Evolutionary conservation across 441 rosid species (phyloP).

Genomic region (Erysimum cheiri): DNA sequence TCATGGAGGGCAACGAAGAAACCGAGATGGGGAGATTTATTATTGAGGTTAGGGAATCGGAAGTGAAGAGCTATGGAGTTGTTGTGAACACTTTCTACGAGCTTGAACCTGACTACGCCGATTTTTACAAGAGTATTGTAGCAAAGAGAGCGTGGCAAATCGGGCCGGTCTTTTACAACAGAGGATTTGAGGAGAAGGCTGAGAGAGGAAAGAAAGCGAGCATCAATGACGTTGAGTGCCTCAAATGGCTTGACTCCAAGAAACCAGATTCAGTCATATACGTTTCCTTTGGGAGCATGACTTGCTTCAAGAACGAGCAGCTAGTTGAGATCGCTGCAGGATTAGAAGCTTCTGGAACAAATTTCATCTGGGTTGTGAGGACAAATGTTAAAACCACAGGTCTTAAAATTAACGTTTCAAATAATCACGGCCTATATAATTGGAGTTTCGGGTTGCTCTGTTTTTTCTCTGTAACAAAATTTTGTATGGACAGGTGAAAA

Average conservation of each 20-base stretch:
- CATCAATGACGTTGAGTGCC: slow-evolving; percentile 47
- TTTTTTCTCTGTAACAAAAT: slow-evolving; percentile 42
- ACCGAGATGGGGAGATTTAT: too few species aligned
- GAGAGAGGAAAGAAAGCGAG: slow-evolving; percentile 51
- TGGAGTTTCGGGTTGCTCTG: slow-evolving; percentile 23
- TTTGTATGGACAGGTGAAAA: slow-evolving; percentile 49
- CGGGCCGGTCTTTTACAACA: slow-evolving; percentile 54
- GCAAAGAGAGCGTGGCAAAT: slow-evolving; percentile 48
- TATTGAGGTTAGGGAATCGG: slow-evolving; percentile 21
- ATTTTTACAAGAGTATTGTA: slow-evolving; percentile 47
- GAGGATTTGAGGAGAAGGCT: slow-evolving; percentile 42
- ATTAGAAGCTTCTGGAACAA: slow-evolving; percentile 46
- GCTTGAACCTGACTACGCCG: slow-evolving; percentile 54
- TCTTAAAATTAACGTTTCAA: background rate
- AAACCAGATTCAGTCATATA: slow-evolving; percentile 61
- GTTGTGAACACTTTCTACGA: slow-evolving; percentile 63
- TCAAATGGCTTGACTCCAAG: slow-evolving; percentile 64
- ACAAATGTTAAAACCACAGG: slow-evolving; percentile 13
- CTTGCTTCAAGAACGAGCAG: slow-evolving; percentile 43
- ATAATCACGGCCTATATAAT: background rate
- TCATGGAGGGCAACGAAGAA: too few species aligned
- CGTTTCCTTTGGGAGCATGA: slow-evolving; percentile 62
- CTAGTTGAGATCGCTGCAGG: slow-evolving; percentile 53
- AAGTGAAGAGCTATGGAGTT: slow-evolving; percentile 50
- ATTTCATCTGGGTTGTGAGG: slow-evolving; percentile 59